Evolutionary conservation across 495 filamentous ascomycete genomes (phyloP), one percentile per base, ranked within the genome.

Genomic region (Lasiosphaeriaceae sp.): DNA sequence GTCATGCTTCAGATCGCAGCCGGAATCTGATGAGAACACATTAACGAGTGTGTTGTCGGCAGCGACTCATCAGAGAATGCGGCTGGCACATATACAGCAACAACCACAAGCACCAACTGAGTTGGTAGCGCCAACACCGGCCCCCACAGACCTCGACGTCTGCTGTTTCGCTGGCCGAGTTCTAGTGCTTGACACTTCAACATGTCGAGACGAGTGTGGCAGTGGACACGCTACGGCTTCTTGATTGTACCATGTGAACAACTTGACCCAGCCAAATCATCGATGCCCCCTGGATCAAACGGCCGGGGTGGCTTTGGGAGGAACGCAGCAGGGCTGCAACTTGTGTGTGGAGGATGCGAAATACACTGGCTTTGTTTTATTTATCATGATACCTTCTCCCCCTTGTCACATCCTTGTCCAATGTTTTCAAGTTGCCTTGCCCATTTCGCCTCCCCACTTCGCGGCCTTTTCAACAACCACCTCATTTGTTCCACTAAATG

Each of bases 1-100:
- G 68, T 72, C 51, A 65, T 71, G 65, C 65, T 67, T 48, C 60
- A 69, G 56, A 65, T 66, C 48, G 65, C 63, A 29, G 57, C 63
- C 34, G 60, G 59, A 26, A 63, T 72, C 45, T 68, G 47, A 63
- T n/a, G 43, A 48, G 1, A 12, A 11, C 39, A 14, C 14, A 43
- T 17, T 43, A 43, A 43, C 9, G 39, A 43, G 9, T 6, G n/a
- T n/a, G 14, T 5, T 43, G n/a, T 17, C 39, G 39, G 31, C 55
- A 58, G 55, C 50, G 46, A 46, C 31, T 58, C 34, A 19, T 58
- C 48, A 48, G 48, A 23, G 31, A 43, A 20, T 58, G 49, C 41
- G 55, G 52, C n/a, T 52, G 45, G 46, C 46, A 48, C 9, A 43
- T n/a, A n/a, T n/a, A 43, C 4, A 14, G 14, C 39, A 17, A 17